Percentiles rank a stretch among this genome's conserved stretches.
These are phyloP conservation scores for Dothideomycetidae sp. DNA, from an alignment of 2,329 filamentous ascomycete species.

Conservation along the genomic window DNA sequence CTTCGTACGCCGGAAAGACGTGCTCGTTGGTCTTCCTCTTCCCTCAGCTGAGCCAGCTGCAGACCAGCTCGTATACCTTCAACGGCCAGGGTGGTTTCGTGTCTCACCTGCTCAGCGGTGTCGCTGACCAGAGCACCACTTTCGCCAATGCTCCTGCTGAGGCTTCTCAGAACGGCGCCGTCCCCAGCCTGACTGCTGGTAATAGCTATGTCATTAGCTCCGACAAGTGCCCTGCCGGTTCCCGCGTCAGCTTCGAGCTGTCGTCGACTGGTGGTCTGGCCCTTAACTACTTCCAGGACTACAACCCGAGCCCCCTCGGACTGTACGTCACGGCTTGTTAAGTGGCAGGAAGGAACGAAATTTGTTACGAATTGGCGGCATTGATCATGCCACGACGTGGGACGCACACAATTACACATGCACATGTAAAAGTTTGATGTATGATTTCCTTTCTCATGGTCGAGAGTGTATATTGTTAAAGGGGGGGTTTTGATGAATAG, in stretches of 20 bases:
- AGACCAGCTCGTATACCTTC: constrained; percentile 24
- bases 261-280: constrained; percentile 12
- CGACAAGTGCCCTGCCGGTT: constrained; percentile 17
- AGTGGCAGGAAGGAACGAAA: too few species aligned
- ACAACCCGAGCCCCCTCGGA: constrained; percentile 11
- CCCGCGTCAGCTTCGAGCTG: constrained; percentile 15
- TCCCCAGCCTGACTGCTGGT: constrained; percentile 13
- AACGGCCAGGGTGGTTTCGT: constrained; percentile 26
- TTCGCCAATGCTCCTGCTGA: constrained; percentile 13
- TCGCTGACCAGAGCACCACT: constrained; percentile 15
- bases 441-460: too few species aligned
- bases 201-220: constrained; percentile 19
- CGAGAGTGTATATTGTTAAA: too few species aligned
- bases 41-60: constrained; percentile 24
- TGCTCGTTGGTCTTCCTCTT: constrained; percentile 37
- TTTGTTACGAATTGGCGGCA: too few species aligned
- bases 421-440: too few species aligned
- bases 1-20: constrained; percentile 26
- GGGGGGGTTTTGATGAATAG: too few species aligned
- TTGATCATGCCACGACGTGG: too few species aligned
- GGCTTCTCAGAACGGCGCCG: constrained; percentile 8
- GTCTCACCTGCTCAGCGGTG: constrained; percentile 17
- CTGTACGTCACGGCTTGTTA: constrained; percentile 12
- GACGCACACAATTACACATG: too few species aligned
- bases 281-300: constrained; percentile 19